These are phyloP conservation scores for Metschnikowia kofuensis DNA, from an alignment of 805 yeast species.

Conservation along the genomic window DNA sequence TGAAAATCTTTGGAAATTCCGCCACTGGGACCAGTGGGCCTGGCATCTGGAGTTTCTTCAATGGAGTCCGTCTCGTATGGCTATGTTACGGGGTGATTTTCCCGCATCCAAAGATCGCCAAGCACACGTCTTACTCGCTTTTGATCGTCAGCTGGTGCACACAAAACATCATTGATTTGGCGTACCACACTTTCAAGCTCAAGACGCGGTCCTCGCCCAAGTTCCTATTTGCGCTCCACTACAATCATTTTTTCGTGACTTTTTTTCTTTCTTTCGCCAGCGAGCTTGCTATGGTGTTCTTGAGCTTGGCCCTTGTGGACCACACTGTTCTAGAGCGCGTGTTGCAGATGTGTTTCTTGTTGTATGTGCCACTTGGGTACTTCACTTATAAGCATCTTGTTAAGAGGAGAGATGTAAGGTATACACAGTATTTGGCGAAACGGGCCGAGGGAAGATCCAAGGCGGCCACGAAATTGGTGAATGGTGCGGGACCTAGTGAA, in stretches of 20 bases:
- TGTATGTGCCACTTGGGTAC: constrained; percentile 37
- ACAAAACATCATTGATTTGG: constrained; percentile 29
- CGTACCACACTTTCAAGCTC: constrained; percentile 34
- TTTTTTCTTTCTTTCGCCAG: constrained; percentile 32
- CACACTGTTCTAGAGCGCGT: constrained; percentile 24
- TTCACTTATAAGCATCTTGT: constrained; percentile 32
- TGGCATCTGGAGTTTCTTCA: constrained; percentile 29
- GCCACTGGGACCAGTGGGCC: constrained; percentile 2
- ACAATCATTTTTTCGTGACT: constrained; percentile 31
- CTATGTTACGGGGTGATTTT: constrained; percentile 41
- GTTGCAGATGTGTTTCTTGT: constrained; percentile 25
- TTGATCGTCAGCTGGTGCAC: constrained; percentile 38
- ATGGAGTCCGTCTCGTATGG: constrained; percentile 34
- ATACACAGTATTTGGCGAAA: constrained; percentile 22
- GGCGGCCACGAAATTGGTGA: not conserved
- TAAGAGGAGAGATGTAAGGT: constrained; percentile 19
- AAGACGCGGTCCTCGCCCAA: constrained; percentile 36
- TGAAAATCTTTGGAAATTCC: constrained; percentile 5
- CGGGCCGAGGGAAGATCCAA: constrained; percentile 8
- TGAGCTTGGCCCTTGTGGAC: constrained; percentile 33
- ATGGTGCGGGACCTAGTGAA: not conserved
- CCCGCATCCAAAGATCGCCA: constrained; percentile 41
- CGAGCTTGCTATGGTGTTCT: constrained; percentile 35
- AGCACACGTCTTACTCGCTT: constrained; percentile 39
- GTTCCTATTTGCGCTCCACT: constrained; percentile 36